Evolutionary conservation across 1,139 yeast species (phyloP), one percentile per base, ranked within the genome.

Genomic region (Barnettozyma hawaiiensis): DNA sequence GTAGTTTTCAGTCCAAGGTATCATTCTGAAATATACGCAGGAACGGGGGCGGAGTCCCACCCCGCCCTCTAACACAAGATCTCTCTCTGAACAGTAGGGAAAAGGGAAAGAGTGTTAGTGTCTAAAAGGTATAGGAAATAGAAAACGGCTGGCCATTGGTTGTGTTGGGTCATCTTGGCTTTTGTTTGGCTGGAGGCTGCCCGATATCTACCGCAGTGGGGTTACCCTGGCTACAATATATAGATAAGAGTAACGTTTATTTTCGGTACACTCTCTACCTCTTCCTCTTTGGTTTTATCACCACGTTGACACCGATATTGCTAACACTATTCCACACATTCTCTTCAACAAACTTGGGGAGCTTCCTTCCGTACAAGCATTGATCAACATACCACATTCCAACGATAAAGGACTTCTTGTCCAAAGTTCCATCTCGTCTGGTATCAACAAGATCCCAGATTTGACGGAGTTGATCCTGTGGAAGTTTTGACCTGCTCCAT

Each of bases 311-410:
- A 19, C 69, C 67, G 36, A 70, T 60, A 40, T 69, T 60, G 9
- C 67, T 65, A 2, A 79, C 75, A 61, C 86, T 81, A 32, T 71
- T 71, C 92, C 92, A 84, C 1, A 83, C 76, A 34, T 67, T 66
- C 11, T 69, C 71, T 53, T 71, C 75, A 4, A 84, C 75, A 28
- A 65, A 65, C 50, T 76, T 73, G 0, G 97, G 97, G 40, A 92
- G 67, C 61, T 92, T 92, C 31, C 96, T 71, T 0, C 97, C 97
- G 59, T 90, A 92, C n/a, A 90, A 69, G 57, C 96, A 85, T 61
- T 90, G 97, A 62, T 90, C 97, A 1, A 90, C 92, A 7, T 87
- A 65, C 97, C 97, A 90, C 86, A 85, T 87, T 0, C 96, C 98
- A 12, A 89, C 94, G 32, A 90, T 66, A 56, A 92, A 92, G 50